Evolutionary conservation across 2,329 filamentous ascomycete genomes (phyloP).

Genomic region (Talaromyces piceae): DNA sequence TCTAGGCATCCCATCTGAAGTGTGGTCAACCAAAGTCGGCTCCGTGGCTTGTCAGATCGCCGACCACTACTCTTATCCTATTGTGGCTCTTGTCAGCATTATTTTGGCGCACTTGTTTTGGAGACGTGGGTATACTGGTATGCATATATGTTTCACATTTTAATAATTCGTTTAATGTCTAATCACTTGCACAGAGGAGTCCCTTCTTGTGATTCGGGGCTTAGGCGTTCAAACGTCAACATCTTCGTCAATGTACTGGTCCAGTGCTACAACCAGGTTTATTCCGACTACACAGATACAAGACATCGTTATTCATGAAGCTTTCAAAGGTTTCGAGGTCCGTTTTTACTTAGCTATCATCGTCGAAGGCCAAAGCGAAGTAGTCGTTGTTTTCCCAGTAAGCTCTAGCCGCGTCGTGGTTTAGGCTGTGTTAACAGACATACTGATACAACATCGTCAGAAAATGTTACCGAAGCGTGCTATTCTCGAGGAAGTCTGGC

Average conservation of each 20-base stretch:
- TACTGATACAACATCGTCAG: constrained; percentile 21
- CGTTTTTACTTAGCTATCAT: constrained; percentile 83
- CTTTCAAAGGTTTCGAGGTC: constrained; percentile 86
- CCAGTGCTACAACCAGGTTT: constrained; percentile 57
- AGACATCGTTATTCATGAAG: constrained; percentile 91
- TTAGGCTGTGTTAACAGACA: constrained; percentile 4
- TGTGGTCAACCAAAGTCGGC: constrained; percentile 30
- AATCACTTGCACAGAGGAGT: constrained; percentile 58
- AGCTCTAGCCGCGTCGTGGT: constrained; percentile 20
- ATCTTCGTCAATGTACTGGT: constrained; percentile 60
- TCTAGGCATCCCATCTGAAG: constrained; percentile 21
- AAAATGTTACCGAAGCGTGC: constrained; percentile 63
- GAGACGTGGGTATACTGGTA: constrained; percentile 46
- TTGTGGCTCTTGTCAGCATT: constrained; percentile 32
- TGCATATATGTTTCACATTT: constrained; percentile 5
- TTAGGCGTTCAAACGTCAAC: constrained; percentile 84
- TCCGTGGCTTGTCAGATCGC: constrained; percentile 27
- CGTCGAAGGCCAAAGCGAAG: constrained; percentile 77
- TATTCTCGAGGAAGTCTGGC: constrained; percentile 85
- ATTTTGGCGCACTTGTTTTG: constrained; percentile 39
- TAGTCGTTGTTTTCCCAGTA: constrained; percentile 91
- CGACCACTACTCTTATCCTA: constrained; percentile 35
- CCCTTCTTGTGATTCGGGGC: constrained; percentile 77
- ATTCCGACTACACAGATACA: constrained; percentile 90
- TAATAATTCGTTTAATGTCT: background rate